A percentile compares a stretch with the other conserved stretches of the same genome.
These are phyloP conservation scores for Adansonia digitata DNA, from an alignment of 345 rosid genomes.

Conservation along the genomic window DNA sequence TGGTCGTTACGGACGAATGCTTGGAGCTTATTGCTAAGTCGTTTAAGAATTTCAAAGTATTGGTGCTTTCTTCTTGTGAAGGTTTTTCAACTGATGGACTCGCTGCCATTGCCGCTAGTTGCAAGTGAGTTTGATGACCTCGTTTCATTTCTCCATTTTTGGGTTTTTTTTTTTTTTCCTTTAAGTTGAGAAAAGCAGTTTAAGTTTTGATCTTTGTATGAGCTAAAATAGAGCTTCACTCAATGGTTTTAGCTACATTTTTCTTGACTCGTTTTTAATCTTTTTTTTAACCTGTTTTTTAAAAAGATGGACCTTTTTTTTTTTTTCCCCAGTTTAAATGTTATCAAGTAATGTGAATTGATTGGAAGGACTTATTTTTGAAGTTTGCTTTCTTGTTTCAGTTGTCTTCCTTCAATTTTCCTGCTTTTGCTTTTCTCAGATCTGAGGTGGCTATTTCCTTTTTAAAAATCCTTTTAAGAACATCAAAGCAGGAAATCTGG, in stretches of 20 bases:
- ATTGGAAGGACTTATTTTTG: neutral
- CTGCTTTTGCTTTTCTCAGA: slow-evolving; percentile 15
- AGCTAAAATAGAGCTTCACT: neutral
- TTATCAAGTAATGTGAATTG: neutral
- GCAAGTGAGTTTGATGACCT: slow-evolving; percentile 47
- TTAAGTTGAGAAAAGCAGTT: neutral
- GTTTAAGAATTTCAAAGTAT: slow-evolving; percentile 65
- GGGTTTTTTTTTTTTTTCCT: neutral
- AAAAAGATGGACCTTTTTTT: neutral
- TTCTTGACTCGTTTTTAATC: neutral
- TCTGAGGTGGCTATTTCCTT: slow-evolving; percentile 8
- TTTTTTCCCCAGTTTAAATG: neutral
- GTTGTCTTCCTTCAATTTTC: neutral
- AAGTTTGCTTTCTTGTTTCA: neutral
- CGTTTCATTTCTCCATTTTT: neutral
- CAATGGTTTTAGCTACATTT: slow-evolving; percentile 3
- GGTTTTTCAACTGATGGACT: slow-evolving; percentile 93
- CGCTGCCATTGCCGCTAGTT: slow-evolving; percentile 82
- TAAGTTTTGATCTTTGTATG: neutral
- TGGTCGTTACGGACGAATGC: slow-evolving; percentile 83
- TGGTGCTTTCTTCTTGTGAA: slow-evolving; percentile 75
- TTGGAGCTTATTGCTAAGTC: slow-evolving; percentile 76
- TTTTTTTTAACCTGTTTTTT: neutral
- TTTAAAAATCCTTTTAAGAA: neutral
- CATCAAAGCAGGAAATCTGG: slow-evolving; percentile 19